Base-by-base conservation (phyloP, 176 grass and related monocot genomes). In the Cenchrus americanus region DNA sequence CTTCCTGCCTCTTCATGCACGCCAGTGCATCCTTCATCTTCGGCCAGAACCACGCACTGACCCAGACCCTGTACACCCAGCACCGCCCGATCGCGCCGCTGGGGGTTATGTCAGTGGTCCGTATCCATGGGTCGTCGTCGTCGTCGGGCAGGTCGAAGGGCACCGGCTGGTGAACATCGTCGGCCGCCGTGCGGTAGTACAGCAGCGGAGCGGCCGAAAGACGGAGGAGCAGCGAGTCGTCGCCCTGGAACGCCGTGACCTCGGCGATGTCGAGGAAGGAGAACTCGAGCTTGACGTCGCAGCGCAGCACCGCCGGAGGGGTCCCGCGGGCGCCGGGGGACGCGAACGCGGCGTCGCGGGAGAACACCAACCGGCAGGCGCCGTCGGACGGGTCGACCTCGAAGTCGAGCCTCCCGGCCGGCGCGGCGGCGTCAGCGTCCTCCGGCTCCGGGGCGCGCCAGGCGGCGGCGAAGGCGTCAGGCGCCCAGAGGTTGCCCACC, bases 71-170 rank as follows among this genome's bases (percentile, higher is more conserved):
- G 60, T 95, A 98, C 40, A 73, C 76, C 19, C 66, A 70, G 69
- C 91, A 93, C 53, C 91, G 89, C 10, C 91, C 87, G 14, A 98
- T 90, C 12, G 92, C 78, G 4, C 88, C 85, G 15, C 82, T 78
- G 1, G 23, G 63, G 55, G 92, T 98, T 81, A 98, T 83, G 62
- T 98, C 92, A 5, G 84, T 83, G 23, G 89, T 95, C 23, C 95
- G 71, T 78, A 98, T 93, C 95, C 95, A 98, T 0, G 95, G 95
- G 67, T 98, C 92, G 10, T 90, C 91, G 7, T 94, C 69, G 14
- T 51, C 69, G 14, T 98, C 92, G 21, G 89, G 79, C 23, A 98
- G 66, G 82, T 91, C 87, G 43, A 83, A 85, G 0, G 95, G 89
- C 71, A 93, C 86, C 4, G 92, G 46, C 15, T 67, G 80, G 58